Percentiles rank a stretch among this genome's conserved stretches.
These are phyloP conservation scores for Pythium rhizo-oryzae DNA, from an alignment of 352 stramenopile species.

Conservation along the genomic window DNA sequence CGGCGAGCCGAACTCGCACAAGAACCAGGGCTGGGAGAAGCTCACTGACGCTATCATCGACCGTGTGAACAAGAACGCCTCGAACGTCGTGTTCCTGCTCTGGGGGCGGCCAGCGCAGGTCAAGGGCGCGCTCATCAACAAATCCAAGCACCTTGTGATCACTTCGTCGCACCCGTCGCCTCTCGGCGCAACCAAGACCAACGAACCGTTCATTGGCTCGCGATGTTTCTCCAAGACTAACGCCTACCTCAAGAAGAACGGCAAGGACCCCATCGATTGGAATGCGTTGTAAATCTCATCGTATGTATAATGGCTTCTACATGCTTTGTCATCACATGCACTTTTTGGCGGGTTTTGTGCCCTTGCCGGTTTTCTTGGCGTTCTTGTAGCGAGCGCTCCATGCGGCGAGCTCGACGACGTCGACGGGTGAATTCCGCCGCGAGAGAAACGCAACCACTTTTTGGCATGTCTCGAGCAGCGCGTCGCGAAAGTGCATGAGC, in stretches of 20 bases:
- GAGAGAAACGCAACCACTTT: conserved; percentile 57
- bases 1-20: conserved; percentile 94
- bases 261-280: conserved; percentile 88
- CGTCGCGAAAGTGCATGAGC: conserved; percentile 67
- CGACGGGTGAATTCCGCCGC: conserved; percentile 44
- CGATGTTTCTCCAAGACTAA: conserved; percentile 91
- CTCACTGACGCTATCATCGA: conserved; percentile 97
- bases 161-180: conserved; percentile 94
- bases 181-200: conserved; percentile 95
- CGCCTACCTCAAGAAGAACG: conserved; percentile 68
- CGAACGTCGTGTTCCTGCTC: conserved; percentile 97
- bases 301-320: not conserved
- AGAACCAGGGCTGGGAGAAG: conserved; percentile 96
- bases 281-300: conserved; percentile 41
- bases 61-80: conserved; percentile 70
- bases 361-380: conserved; percentile 9
- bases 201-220: conserved; percentile 94
- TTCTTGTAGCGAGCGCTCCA: conserved; percentile 45
- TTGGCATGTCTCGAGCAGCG: conserved; percentile 51
- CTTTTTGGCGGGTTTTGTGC: conserved; percentile 14
- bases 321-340: conserved; percentile 4
- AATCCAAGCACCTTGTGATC: conserved; percentile 82
- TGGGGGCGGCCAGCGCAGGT: conserved; percentile 94
- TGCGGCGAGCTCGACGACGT: conserved; percentile 48
- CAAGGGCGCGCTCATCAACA: conserved; percentile 81